Evolutionary conservation across 306 rosid genomes (phyloP).

Genomic region (Ochetophila trinervis): DNA sequence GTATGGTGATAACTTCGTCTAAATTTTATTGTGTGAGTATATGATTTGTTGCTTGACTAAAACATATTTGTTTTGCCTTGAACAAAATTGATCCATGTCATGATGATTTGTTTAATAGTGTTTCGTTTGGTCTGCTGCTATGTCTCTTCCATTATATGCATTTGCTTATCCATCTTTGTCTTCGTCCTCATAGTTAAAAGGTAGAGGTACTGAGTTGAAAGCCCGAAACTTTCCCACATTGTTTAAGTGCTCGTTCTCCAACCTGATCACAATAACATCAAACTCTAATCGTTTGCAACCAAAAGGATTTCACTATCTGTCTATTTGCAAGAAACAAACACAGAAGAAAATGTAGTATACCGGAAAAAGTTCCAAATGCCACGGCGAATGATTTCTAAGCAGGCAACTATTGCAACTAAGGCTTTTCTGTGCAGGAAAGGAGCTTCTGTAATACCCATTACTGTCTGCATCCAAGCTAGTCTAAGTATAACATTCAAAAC

Average conservation of each 20-base stretch:
- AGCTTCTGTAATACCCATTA: conserved; percentile 45
- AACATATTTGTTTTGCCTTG: too few species aligned
- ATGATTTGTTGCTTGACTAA: too few species aligned
- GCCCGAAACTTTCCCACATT: conserved; percentile 76
- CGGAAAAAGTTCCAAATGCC: conserved; percentile 92
- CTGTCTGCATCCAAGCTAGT: conserved; percentile 80
- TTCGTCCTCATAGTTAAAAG: conserved; percentile 49
- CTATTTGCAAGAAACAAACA: neutral
- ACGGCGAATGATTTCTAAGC: conserved; percentile 75
- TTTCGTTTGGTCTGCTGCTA: neutral
- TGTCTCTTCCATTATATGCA: neutral
- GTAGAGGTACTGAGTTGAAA: conserved; percentile 72
- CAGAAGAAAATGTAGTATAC: conserved; percentile 28
- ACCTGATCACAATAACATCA: conserved; percentile 30
- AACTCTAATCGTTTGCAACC: neutral
- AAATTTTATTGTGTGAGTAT: too few species aligned
- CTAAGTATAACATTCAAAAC: conserved; percentile 61
- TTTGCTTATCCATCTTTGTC: conserved; percentile 17
- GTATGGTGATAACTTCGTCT: too few species aligned
- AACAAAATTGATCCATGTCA: too few species aligned
- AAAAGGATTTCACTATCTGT: too few species aligned
- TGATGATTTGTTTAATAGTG: neutral
- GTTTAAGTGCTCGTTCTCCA: conserved; percentile 71
- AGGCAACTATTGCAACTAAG: conserved; percentile 53
- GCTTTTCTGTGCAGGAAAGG: conserved; percentile 62